Evolutionary conservation across 2,329 filamentous ascomycete genomes (phyloP).

Genomic region (Nannizzia gypsea): DNA sequence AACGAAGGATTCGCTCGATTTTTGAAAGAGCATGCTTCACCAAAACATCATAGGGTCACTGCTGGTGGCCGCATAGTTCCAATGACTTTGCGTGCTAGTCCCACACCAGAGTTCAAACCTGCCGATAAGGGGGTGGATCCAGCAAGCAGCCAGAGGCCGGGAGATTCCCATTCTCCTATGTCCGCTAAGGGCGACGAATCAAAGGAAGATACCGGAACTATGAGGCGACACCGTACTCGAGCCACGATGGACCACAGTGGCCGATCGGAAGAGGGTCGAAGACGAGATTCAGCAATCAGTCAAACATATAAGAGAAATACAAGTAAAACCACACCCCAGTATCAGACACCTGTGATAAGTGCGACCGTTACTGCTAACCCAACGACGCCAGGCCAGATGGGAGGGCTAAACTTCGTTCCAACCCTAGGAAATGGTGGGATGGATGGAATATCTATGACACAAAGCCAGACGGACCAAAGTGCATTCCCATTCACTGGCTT

Average conservation of each 20-base stretch:
- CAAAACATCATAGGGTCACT: slow-evolving; percentile 39
- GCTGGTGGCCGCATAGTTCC: slow-evolving; percentile 39
- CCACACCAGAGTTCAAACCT: slow-evolving; percentile 28
- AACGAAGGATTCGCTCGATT: slow-evolving; percentile 37
- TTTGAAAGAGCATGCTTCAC: slow-evolving; percentile 37
- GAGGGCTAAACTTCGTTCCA: background rate
- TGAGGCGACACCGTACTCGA: background rate
- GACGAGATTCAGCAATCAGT: background rate
- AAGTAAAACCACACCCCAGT: background rate
- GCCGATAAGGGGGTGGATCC: slow-evolving; percentile 9
- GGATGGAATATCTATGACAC: slow-evolving; percentile 9
- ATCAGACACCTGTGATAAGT: background rate
- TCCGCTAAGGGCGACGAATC: background rate
- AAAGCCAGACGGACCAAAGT: slow-evolving; percentile 1
- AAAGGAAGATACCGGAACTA: background rate
- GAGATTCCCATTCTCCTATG: background rate
- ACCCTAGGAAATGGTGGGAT: slow-evolving; percentile 3
- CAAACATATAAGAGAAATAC: background rate
- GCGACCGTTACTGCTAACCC: background rate
- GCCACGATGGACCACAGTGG: background rate
- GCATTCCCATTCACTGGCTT: background rate
- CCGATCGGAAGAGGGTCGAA: background rate
- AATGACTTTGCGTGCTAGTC: slow-evolving; percentile 26
- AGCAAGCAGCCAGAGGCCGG: background rate
- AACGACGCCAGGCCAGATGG: background rate